A percentile compares a stretch with the other conserved stretches of the same genome.
Conservation (phyloP, 495 filamentous ascomycete genomes). For the Penicillium lividum region DNA sequence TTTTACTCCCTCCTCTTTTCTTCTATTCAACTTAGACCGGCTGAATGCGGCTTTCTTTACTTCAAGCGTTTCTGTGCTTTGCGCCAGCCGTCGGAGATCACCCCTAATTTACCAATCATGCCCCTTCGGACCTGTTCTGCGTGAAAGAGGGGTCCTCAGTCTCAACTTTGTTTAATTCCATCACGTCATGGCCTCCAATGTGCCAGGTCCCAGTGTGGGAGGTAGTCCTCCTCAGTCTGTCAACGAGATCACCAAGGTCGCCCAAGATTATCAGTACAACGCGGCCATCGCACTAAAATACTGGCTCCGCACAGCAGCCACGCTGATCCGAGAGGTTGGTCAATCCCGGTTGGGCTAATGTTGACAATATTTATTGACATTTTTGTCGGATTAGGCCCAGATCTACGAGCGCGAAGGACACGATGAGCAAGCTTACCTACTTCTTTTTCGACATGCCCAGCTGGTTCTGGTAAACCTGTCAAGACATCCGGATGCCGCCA, state of each 20-base stretch:
- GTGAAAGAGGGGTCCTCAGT: constrained; percentile 20
- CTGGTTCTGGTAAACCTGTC: constrained; percentile 64
- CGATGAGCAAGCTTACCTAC: constrained; percentile 80
- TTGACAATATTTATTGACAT: constrained; percentile 7
- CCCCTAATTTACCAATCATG: constrained; percentile 18
- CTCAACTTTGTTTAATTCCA: constrained; percentile 1
- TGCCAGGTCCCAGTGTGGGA: constrained; percentile 21
- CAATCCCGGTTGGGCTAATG: background rate
- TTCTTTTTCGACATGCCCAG: constrained; percentile 78
- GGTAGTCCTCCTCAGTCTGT: constrained; percentile 61
- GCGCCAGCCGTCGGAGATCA: constrained; percentile 18
- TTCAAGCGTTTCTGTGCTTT: constrained; percentile 18
- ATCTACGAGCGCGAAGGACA: constrained; percentile 87
- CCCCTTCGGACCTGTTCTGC: constrained; percentile 15
- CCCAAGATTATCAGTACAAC: constrained; percentile 78
- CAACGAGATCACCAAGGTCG: constrained; percentile 68
- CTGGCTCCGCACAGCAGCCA: constrained; percentile 81
- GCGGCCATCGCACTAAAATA: constrained; percentile 67
- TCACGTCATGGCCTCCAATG: constrained; percentile 32
- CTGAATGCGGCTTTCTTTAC: constrained; percentile 28
- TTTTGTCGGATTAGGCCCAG: constrained; percentile 52
- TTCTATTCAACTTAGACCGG: constrained; percentile 10
- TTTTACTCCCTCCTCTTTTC: constrained; percentile 1
- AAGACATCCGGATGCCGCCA: constrained; percentile 56
- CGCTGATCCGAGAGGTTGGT: constrained; percentile 75